Conservation (phyloP, 768 basidiomycete genomes). For the Ephemerocybe angulata region DNA sequence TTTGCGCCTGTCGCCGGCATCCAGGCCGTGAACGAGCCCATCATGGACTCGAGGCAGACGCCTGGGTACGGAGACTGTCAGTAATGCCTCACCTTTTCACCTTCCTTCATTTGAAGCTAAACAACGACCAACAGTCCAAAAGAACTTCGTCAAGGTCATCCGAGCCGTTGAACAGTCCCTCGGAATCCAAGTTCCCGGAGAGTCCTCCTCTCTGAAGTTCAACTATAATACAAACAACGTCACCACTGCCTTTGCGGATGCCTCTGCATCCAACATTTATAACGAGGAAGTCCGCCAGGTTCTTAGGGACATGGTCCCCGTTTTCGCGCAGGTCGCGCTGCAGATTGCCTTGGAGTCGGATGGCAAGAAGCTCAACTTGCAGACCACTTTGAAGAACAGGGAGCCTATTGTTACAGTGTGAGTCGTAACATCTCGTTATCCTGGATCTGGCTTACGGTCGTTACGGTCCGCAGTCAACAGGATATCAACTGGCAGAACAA, state of each 20-base stretch:
- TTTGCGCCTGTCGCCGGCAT: conserved; percentile 67
- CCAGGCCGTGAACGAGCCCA: conserved; percentile 75
- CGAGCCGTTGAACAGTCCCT: conserved; percentile 61
- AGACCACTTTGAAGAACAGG: conserved; percentile 10
- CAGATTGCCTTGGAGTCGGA: conserved; percentile 22
- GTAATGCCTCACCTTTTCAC: conserved; percentile 16
- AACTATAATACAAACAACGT: conserved; percentile 18
- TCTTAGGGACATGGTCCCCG: conserved; percentile 34
- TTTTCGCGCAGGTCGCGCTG: conserved; percentile 28
- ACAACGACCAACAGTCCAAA: conserved; percentile 47
- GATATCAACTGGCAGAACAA: conserved; percentile 75
- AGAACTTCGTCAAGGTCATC: conserved; percentile 63
- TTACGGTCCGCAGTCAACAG: no score
- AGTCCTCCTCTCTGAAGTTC: conserved; percentile 8
- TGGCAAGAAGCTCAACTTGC: conserved; percentile 13
- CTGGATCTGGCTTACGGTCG: no score
- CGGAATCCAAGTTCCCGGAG: conserved; percentile 44
- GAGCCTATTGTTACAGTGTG: conserved; percentile 36
- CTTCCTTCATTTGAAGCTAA: neutral
- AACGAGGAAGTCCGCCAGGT: conserved; percentile 35
- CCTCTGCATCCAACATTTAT: conserved; percentile 17
- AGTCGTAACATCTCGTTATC: conserved; percentile 9
- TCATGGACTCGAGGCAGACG: conserved; percentile 65
- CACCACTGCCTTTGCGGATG: conserved; percentile 22
- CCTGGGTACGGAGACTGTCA: conserved; percentile 69